Evolutionary conservation across 306 rosid genomes (phyloP).

Genomic region (Quercus gilva): DNA sequence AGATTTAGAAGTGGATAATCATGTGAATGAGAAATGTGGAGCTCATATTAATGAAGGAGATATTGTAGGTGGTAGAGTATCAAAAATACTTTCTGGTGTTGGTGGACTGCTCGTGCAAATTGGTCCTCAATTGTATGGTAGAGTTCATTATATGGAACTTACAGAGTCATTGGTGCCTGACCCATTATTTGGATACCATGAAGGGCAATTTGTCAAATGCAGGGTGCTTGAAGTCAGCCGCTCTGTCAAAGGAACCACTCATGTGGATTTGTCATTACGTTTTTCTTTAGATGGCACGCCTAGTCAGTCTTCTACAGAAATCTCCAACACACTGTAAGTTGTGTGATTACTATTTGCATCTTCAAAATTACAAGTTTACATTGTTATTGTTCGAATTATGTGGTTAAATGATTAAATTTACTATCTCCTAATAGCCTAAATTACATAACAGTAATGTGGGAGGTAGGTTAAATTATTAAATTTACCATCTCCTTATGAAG

Average conservation of each 20-base stretch:
- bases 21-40: slow-evolving; percentile 31
- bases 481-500: too few species aligned
- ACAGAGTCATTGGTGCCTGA: slow-evolving; percentile 59
- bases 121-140: slow-evolving; percentile 69
- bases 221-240: slow-evolving; percentile 60
- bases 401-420: background rate
- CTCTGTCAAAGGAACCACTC: slow-evolving; percentile 55
- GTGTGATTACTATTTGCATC: slow-evolving; percentile 4
- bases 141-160: slow-evolving; percentile 79
- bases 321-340: slow-evolving; percentile 40
- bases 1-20: slow-evolving; percentile 27
- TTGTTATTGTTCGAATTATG: background rate
- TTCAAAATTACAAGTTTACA: background rate
- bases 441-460: too few species aligned
- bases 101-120: slow-evolving; percentile 84
- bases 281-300: slow-evolving; percentile 31
- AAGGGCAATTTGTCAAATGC: slow-evolving; percentile 85
- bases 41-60: slow-evolving; percentile 63
- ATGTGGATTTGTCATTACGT: slow-evolving; percentile 76
- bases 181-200: slow-evolving; percentile 76
- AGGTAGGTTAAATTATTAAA: too few species aligned
- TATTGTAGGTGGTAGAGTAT: slow-evolving; percentile 69
- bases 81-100: slow-evolving; percentile 72
- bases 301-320: slow-evolving; percentile 34
- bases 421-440: too few species aligned